Conservation (phyloP, 345 rosid genomes). For the Citrus maxima region DNA sequence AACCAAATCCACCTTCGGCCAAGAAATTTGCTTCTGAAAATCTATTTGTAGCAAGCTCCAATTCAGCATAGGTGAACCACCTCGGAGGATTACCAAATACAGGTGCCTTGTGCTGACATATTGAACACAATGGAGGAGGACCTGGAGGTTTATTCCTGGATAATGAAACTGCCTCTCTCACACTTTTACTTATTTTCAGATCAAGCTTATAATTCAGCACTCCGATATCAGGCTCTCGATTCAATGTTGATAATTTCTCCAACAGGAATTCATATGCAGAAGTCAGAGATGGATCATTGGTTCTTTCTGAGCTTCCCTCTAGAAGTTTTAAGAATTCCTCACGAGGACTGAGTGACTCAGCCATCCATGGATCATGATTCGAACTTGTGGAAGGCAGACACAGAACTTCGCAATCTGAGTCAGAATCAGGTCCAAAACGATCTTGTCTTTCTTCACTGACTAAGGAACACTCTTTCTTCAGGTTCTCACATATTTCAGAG, state of each 20-base stretch:
- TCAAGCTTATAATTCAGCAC: constrained; percentile 44
- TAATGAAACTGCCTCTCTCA: constrained; percentile 84
- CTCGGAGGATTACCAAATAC: constrained; percentile 94
- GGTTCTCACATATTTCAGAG: constrained; percentile 43
- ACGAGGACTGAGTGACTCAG: constrained; percentile 48
- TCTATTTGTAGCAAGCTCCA: constrained; percentile 81
- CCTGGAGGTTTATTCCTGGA: constrained; percentile 72
- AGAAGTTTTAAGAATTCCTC: constrained; percentile 33
- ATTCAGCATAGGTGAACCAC: constrained; percentile 80
- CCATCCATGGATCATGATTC: constrained; percentile 41
- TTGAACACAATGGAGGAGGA: constrained; percentile 96
- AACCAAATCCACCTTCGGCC: constrained; percentile 99
- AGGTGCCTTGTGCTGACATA: constrained; percentile 91
- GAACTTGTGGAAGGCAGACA: constrained; percentile 52
- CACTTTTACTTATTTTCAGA: constrained; percentile 60
- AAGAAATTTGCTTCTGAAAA: constrained; percentile 84
- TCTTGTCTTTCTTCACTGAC: constrained; percentile 45
- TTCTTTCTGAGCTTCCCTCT: constrained; percentile 39
- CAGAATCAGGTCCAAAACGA: constrained; percentile 60
- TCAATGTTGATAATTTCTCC: constrained; percentile 48
- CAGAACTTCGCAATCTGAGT: constrained; percentile 54
- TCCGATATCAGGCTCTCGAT: constrained; percentile 48
- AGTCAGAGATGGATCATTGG: constrained; percentile 37
- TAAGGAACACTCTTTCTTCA: constrained; percentile 49
- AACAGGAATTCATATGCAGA: constrained; percentile 38